Evolutionary conservation across 75 land plant genomes (phyloP).

Genomic region (Larix kaempferi): DNA sequence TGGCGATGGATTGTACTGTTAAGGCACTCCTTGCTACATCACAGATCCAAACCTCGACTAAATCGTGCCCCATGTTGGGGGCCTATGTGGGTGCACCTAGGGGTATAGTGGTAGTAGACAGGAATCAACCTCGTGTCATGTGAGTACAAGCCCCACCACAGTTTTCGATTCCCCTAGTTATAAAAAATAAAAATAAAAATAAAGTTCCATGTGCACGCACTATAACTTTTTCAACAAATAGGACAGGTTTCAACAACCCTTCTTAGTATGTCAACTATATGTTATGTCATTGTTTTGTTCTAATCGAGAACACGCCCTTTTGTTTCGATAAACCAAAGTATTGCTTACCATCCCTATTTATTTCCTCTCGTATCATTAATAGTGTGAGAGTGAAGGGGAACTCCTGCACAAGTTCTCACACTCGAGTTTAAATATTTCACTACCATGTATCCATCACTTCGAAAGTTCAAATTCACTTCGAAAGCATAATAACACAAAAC

Average conservation of each 20-base stretch:
- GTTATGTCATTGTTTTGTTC: conserved; percentile 93
- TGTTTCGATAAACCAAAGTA: conserved; percentile 71
- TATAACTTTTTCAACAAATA: conserved; percentile 66
- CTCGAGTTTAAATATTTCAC: background rate
- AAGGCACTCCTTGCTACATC: too few relatives aligned
- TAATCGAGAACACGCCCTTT: conserved; percentile 67
- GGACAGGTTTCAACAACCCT: conserved; percentile 54
- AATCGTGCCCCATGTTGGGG: too few relatives aligned
- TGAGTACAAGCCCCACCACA: too few relatives aligned
- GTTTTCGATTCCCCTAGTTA: too few relatives aligned
- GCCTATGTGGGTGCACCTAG: too few relatives aligned
- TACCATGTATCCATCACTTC: background rate
- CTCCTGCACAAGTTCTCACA: background rate
- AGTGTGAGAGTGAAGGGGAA: background rate
- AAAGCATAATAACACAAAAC: background rate
- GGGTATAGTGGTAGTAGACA: too few relatives aligned
- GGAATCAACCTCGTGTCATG: too few relatives aligned
- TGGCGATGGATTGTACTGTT: too few relatives aligned
- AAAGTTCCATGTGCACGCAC: too few relatives aligned
- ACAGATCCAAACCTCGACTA: too few relatives aligned
- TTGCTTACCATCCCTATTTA: conserved; percentile 74
- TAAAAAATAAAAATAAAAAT: too few relatives aligned
- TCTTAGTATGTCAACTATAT: conserved; percentile 53
- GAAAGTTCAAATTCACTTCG: background rate
- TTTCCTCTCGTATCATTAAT: conserved; percentile 48